Base-by-base conservation (phyloP, 192 early-diverging fungal genomes). In the Podila epicladia region DNA sequence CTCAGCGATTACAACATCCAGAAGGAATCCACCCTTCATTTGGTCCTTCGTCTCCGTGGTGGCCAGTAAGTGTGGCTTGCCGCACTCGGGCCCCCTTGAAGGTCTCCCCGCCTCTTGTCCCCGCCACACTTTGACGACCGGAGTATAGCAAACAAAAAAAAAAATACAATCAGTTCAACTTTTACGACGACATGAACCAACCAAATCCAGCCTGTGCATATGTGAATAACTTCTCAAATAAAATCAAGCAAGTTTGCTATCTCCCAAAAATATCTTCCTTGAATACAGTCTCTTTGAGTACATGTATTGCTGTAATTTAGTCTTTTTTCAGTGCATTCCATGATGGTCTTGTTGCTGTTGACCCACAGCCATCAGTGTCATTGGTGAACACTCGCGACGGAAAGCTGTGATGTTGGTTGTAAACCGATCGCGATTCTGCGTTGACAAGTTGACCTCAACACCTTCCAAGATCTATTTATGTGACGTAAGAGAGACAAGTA, bases 1-100 rank as follows among this genome's bases (percentile, higher is more conserved):
- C 84, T 94, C 2, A 87, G 85, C 9, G 93, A 94, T 82, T 93
- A 94, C 87, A 93, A 94, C 85, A 93, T 93, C 82, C 93, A 94
- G 83, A 93, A 94, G 89, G 93, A 94, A 84, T 94, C 93, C 24
- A 94, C 92, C 6, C 87, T 93, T 12, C 92, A 94, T 62, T 73
- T 93, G 64, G 93, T 94, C 20, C 86, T 94, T 15, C 92, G 93
- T 82, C 88, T 94, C 71, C 93, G 93, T 82, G 93, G 93, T 90
- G 94, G 92, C 55, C 69, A 76, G 72, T 80, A 84, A 71, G 49
- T 53, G 37, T 64, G 59, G 12, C 28, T 51, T 41, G 13, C 53
- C 6, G 9, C 33, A 5, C 49, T 22, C 2, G 20, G 22, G 53
- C n/a, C 19, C 19, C 51, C 9, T 13, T n/a, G 8, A 60, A 33